Percentiles rank a stretch among this genome's conserved stretches.
Evolutionary conservation across 768 basidiomycete genomes (phyloP).

Genomic region (Sutorius australiensis): DNA sequence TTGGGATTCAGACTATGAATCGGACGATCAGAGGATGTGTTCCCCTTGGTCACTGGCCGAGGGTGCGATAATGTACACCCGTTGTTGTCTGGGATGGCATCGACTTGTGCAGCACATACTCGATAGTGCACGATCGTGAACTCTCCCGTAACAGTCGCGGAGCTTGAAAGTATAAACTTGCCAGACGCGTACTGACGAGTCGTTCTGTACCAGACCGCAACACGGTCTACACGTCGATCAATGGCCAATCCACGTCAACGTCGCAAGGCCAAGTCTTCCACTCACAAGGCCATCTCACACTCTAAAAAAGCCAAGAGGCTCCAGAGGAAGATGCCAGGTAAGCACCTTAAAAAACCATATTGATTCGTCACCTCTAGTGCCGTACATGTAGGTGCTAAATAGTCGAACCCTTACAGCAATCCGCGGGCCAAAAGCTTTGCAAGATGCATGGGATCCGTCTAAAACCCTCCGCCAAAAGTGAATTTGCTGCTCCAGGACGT

Average conservation of each 20-base stretch:
- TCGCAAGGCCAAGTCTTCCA: constrained; percentile 74
- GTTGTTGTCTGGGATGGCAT: neutral
- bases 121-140: too few relatives aligned
- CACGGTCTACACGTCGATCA: neutral
- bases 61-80: too few relatives aligned
- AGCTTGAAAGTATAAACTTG: constrained; percentile 9
- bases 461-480: constrained; percentile 94
- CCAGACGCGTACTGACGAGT: too few relatives aligned
- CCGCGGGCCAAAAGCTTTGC: constrained; percentile 74
- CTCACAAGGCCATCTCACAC: constrained; percentile 70
- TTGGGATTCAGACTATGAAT: neutral
- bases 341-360: constrained; percentile 17
- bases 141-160: neutral
- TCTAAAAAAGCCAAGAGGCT: constrained; percentile 71
- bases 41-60: too few relatives aligned
- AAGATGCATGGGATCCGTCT: constrained; percentile 80
- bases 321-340: constrained; percentile 75
- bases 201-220: neutral
- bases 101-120: neutral
- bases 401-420: constrained; percentile 48
- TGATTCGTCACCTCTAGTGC: neutral
- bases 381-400: constrained; percentile 5
- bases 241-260: constrained; percentile 97
- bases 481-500: constrained; percentile 25
- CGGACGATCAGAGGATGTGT: too few relatives aligned